These are phyloP conservation scores for Apiosordaria backusii DNA, from an alignment of 495 filamentous ascomycete species.

Conservation along the genomic window DNA sequence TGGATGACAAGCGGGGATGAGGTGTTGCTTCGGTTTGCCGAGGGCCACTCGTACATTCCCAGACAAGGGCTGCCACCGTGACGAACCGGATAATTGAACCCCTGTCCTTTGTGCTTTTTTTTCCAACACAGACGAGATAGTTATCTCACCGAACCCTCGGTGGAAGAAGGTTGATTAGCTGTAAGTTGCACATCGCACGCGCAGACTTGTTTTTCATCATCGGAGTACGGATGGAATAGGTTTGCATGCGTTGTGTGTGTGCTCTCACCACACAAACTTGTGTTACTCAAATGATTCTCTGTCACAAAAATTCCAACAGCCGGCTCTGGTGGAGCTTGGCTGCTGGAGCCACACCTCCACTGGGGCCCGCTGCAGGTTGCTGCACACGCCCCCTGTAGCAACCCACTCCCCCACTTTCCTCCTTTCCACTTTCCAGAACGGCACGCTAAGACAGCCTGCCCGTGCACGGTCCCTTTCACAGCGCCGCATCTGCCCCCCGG, in stretches of 20 bases:
- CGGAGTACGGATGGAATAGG: background rate
- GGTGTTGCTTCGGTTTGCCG: conserved; percentile 12
- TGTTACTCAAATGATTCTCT: background rate
- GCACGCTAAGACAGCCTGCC: conserved; percentile 17
- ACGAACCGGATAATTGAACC: conserved; percentile 20
- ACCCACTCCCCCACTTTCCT: conserved; percentile 10
- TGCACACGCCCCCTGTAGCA: conserved; percentile 11
- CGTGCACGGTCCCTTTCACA: conserved; percentile 12
- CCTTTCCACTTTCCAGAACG: conserved; percentile 22
- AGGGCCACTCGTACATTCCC: conserved; percentile 8
- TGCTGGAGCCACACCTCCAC: background rate
- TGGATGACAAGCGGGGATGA: conserved; percentile 3
- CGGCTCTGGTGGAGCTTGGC: background rate
- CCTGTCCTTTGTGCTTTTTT: background rate
- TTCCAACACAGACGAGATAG: background rate
- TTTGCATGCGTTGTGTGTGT: background rate
- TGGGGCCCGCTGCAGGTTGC: background rate
- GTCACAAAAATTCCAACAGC: background rate
- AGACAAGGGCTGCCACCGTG: background rate
- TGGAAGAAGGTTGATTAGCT: too few relatives aligned
- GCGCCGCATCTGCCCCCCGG: conserved; percentile 17
- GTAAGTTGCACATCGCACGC: too few relatives aligned
- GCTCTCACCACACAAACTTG: background rate
- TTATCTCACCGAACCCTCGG: conserved; percentile 5
- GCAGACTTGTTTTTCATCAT: background rate